Evolutionary conservation across 1,284 basidiomycete species (phyloP).

Genomic region (Butyriboletus appendiculatus): DNA sequence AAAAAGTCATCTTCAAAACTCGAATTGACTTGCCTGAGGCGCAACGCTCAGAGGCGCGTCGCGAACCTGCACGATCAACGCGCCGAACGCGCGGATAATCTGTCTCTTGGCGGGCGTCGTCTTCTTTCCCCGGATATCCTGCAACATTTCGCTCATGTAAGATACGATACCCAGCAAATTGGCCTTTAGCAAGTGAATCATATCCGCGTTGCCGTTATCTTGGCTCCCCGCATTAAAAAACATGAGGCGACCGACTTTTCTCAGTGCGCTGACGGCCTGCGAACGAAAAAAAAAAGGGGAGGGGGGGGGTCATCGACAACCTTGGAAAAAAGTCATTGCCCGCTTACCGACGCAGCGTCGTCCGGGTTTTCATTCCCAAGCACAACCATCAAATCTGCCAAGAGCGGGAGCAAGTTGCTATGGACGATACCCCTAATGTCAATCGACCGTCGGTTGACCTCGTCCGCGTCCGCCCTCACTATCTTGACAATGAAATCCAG

Average conservation of each 20-base stretch:
- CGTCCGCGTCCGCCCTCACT: slow-evolving; percentile 29
- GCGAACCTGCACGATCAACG: slow-evolving; percentile 73
- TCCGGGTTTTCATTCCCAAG: slow-evolving; percentile 66
- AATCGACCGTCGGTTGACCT: slow-evolving; percentile 38
- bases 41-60: slow-evolving; percentile 71
- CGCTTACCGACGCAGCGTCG: slow-evolving; percentile 46
- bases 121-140: slow-evolving; percentile 78
- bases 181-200: slow-evolving; percentile 64
- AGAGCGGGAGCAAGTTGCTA: slow-evolving; percentile 64
- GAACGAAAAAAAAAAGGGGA: not conserved
- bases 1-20: slow-evolving; percentile 4
- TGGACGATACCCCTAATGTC: slow-evolving; percentile 57
- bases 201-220: slow-evolving; percentile 35
- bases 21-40: slow-evolving; percentile 65
- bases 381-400: slow-evolving; percentile 74
- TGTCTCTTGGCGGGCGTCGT: slow-evolving; percentile 65
- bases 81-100: slow-evolving; percentile 80
- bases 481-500: slow-evolving; percentile 62
- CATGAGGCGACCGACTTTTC: slow-evolving; percentile 53
- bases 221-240: slow-evolving; percentile 24
- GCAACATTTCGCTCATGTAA: slow-evolving; percentile 79
- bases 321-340: not conserved
- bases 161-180: slow-evolving; percentile 85
- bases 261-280: slow-evolving; percentile 64
- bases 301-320: not conserved